These are phyloP conservation scores for Trichoderma cornu-damae DNA, from an alignment of 2,329 filamentous ascomycete genomes.

Conservation along the genomic window DNA sequence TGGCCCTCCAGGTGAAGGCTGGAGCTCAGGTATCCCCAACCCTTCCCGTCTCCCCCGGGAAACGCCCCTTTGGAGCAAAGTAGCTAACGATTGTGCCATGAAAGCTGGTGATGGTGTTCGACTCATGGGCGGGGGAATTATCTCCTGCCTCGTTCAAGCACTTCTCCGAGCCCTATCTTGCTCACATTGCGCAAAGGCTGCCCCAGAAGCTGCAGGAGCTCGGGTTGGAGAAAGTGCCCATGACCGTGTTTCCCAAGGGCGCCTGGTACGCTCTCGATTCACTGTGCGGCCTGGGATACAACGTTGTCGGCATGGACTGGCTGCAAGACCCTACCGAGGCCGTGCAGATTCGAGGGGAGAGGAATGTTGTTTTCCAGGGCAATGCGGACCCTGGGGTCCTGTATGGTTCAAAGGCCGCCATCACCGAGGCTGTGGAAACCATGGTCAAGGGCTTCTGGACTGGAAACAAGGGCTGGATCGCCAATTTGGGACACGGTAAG, in stretches of 20 bases:
- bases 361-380: conserved; percentile 77
- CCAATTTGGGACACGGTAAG: conserved; percentile 90
- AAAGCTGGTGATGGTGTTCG: conserved; percentile 91
- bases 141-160: conserved; percentile 76
- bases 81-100: neutral
- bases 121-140: conserved; percentile 95
- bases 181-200: conserved; percentile 75
- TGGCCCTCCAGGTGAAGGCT: conserved; percentile 86
- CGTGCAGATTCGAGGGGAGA: conserved; percentile 68
- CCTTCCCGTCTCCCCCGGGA: neutral
- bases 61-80: neutral
- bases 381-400: conserved; percentile 93
- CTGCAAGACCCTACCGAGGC: conserved; percentile 83
- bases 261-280: conserved; percentile 92
- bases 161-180: conserved; percentile 82
- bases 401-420: conserved; percentile 76
- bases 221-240: conserved; percentile 75
- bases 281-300: conserved; percentile 81
- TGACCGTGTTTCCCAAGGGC: conserved; percentile 98
- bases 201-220: conserved; percentile 69
- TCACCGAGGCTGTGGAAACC: conserved; percentile 73
- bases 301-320: conserved; percentile 95
- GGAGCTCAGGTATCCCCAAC: conserved; percentile 67
- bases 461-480: conserved; percentile 89
- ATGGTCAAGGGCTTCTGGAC: conserved; percentile 82